These are phyloP conservation scores for Pichia manshurica DNA, from an alignment of 805 yeast genomes.

Conservation along the genomic window DNA sequence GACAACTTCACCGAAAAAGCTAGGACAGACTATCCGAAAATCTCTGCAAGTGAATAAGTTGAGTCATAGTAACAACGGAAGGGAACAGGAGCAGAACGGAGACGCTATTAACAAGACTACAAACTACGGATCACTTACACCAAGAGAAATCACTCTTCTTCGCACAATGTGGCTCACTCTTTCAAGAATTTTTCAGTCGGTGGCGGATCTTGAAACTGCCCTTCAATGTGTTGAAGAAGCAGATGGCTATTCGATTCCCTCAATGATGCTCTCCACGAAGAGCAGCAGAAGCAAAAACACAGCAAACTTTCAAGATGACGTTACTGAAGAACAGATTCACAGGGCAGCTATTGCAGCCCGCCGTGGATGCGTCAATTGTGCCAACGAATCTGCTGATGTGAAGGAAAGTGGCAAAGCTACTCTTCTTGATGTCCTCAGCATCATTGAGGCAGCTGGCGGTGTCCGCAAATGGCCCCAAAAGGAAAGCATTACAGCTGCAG, in stretches of 20 bases:
- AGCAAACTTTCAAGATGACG: not conserved
- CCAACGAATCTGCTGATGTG: not conserved
- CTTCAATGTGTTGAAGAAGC: slow-evolving; percentile 73
- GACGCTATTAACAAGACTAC: not conserved
- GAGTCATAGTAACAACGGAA: not conserved
- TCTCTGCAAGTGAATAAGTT: slow-evolving; percentile 7
- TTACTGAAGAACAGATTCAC: not conserved
- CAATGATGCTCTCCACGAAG: not conserved
- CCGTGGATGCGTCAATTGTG: slow-evolving; percentile 6
- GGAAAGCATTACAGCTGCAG: slow-evolving; percentile 1
- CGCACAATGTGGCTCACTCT: slow-evolving; percentile 75
- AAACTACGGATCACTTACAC: not conserved
- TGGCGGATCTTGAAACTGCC: slow-evolving; percentile 52
- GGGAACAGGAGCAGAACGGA: too few relatives aligned
- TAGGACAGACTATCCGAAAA: slow-evolving; percentile 5
- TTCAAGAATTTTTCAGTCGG: slow-evolving; percentile 54
- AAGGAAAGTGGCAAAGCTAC: not conserved
- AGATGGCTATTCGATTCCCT: slow-evolving; percentile 28
- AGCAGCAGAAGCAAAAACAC: not conserved
- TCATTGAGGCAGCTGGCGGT: slow-evolving; percentile 1
- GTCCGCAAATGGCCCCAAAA: not conserved
- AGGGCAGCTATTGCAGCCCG: slow-evolving; percentile 7
- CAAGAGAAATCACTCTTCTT: slow-evolving; percentile 35
- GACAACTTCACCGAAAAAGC: not conserved
- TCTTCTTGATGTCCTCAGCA: not conserved